These are phyloP conservation scores for Paramecium octaurelia DNA, from an alignment of 73 alveolate genomes.

Conservation along the genomic window DNA sequence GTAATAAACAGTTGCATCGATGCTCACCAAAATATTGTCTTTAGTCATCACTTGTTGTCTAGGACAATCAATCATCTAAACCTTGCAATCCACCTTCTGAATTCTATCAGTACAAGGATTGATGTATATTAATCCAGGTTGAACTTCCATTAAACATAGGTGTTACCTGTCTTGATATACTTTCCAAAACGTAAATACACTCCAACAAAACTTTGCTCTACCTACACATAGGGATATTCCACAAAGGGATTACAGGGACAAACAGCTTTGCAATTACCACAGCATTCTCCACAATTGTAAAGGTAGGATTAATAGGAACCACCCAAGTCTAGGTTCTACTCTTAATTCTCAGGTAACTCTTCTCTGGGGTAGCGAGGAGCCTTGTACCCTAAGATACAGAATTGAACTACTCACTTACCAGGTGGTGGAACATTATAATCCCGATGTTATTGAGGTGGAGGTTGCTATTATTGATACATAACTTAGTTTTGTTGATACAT, in stretches of 20 bases:
- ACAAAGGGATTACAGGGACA: conserved; percentile 59
- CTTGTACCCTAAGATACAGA: background rate
- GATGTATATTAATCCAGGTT: conserved; percentile 57
- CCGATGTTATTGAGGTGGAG: background rate
- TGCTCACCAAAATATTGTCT: conserved; percentile 53
- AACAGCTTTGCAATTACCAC: conserved; percentile 49
- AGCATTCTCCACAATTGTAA: conserved; percentile 53
- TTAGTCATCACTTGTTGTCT: conserved; percentile 45
- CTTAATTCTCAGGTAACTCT: conserved; percentile 14
- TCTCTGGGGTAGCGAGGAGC: conserved; percentile 27
- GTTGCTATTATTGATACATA: background rate
- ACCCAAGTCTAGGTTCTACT: conserved; percentile 16
- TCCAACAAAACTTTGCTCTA: conserved; percentile 33
- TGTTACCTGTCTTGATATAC: conserved; percentile 34
- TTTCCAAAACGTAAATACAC: conserved; percentile 52
- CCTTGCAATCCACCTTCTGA: conserved; percentile 35
- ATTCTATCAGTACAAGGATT: conserved; percentile 59
- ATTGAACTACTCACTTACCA: background rate
- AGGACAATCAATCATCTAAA: conserved; percentile 47
- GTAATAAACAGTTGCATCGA: conserved; percentile 61
- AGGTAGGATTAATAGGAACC: conserved; percentile 11
- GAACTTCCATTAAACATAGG: background rate
- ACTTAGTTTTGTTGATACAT: background rate
- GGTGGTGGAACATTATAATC: conserved; percentile 43
- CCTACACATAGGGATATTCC: conserved; percentile 50